Base-by-base conservation (phyloP, 371 early-diverging fungal genomes). In the Rhizomucor miehei region DNA sequence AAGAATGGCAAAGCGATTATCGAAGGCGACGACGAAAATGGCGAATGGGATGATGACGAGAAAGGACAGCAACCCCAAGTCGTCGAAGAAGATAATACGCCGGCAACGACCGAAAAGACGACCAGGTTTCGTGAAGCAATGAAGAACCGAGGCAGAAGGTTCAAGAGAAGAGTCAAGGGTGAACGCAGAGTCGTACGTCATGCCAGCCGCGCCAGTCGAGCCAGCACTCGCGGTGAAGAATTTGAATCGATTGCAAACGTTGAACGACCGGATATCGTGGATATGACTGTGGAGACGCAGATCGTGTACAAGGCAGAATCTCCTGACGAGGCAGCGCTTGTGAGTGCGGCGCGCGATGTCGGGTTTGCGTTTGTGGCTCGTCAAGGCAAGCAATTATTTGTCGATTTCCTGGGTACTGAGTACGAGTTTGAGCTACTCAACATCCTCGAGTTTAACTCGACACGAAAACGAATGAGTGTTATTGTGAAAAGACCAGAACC, bases 391-490 rank as follows among this genome's bases (percentile, higher is more conserved):
- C 19, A 44, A 6, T 25, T 89, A 17, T 76, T 69, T n/a, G 65
- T 89, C 24, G 87, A 89, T 59, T 65, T 89, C 25, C 62, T 89
- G 8, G 94, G 93, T 4, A 65, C 71, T 34, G 67, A 72, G 37
- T 73, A 87, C 49, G 76, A 67, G 3, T 92, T 82, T 67, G 81
- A 86, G 53, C 71, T 94, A 8, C 67, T 98, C 55, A 73, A 91
- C 54, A 80, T 91, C 8, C 66, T 97, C 52, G 95, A 93, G 60
- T 98, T 98, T 69, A 89, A 90, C 70, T 91, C 92, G 0, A 89
- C 90, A 14, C 87, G 98, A 48, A 98, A 97, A 69, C 86, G 97
- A 19, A 97, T 96, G 97, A 88, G 91, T n/a, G 87, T 91, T 1
- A 86, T 98, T 41, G 75, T 93, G 34, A 74, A 84, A 38, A 69